Evolutionary conservation across 2,329 filamentous ascomycete species (phyloP), one percentile per base, ranked within the genome.

Genomic region (Xylariales sp.): DNA sequence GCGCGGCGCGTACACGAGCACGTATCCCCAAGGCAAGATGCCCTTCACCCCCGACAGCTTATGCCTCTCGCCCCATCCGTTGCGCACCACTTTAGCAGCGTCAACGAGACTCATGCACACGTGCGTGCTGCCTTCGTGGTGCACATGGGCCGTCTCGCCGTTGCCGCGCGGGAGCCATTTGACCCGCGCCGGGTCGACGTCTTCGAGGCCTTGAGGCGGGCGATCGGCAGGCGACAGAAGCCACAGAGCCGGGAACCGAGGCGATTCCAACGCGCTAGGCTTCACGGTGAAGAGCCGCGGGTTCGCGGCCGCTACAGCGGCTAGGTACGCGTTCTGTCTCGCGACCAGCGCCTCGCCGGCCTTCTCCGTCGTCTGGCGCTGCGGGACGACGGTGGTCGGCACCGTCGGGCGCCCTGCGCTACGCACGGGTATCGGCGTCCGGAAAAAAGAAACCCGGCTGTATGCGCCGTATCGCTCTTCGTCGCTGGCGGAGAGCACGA

Each of bases 1-100:
- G 79, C 81, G 70, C 48, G 81, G 81, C 50, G 81, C 81, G 34
- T 83, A 83, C 0, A 83, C 49, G 52, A 83, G 56, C 36, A 83
- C 73, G 61, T 81, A 83, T 0, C 75, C 75, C 72, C 76, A 77
- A 0, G 81, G 80, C 49, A 80, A 4, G 1, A 68, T 46, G 1
- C 62, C 67, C 1, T 63, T 58, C 2, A 73, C 74, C 1, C 80
- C 79, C 14, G 76, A 75, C 45, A 83, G 72, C 56, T 67, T 69
- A 56, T 83, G 81, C 3, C 81, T 72, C 74, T 82, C 78, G 18
- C 76, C 81, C 81, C 82, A 83, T 0, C 81, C 80, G 49, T 71
- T 74, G 4, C 63, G 72, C 53, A 82, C 77, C 2, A 76, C 76
- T 49, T 72, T 70, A 54, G 76, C 75, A 1, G 80, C 81, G 60